Evolutionary conservation across 306 rosid genomes (phyloP).

Genomic region (Prosopis cineraria): DNA sequence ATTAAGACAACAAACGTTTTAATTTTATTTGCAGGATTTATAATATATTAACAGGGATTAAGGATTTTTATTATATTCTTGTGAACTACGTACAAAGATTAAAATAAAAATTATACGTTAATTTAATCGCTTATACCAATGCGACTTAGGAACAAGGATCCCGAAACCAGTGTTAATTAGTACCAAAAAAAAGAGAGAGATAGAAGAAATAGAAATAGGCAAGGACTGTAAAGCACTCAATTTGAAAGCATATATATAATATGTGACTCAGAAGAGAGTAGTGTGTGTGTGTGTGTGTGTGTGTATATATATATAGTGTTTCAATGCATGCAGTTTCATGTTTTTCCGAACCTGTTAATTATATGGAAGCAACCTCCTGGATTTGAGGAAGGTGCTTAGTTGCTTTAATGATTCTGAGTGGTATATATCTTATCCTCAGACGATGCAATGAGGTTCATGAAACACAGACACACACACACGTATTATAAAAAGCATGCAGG

Average conservation of each 20-base stretch:
- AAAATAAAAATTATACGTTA: no score
- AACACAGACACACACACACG: no score
- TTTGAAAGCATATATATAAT: neutral
- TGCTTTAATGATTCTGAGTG: neutral
- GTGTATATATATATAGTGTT: no score
- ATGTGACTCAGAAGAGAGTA: neutral
- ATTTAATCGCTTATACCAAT: no score
- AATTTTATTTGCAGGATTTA: neutral
- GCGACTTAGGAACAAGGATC: no score
- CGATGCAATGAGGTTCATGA: no score
- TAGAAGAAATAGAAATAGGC: neutral
- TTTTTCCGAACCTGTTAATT: neutral
- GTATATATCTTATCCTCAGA: neutral
- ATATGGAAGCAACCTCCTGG: neutral
- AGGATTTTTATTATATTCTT: no score
- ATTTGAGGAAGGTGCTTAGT: neutral
- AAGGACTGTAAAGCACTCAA: no score
- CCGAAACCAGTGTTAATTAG: no score
- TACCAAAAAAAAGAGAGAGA: neutral
- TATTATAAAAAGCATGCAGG: no score
- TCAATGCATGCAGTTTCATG: neutral
- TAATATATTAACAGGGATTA: no score
- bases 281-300: neutral
- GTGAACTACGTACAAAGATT: no score
- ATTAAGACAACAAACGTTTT: neutral